Base-by-base conservation (phyloP, 1,139 yeast species). In the Meyerozyma carpophila region DNA sequence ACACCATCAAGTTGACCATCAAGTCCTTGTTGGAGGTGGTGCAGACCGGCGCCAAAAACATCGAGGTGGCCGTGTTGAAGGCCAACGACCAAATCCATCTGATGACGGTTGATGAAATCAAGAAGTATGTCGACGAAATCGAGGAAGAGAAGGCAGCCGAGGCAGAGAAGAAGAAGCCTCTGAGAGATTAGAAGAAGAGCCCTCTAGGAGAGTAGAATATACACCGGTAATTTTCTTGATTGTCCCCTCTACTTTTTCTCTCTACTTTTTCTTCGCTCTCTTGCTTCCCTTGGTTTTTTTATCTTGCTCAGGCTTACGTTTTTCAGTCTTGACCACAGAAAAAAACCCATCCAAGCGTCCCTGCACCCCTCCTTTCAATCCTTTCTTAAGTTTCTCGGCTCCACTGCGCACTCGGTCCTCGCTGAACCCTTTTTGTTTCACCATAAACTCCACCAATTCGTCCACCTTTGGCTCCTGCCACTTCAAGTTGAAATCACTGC, bases 21-120 rank as follows among this genome's bases (percentile, higher is more conserved):
- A 88, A 87, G 69, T 82, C 95, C 24, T 75, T 93, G 57, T 76
- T 93, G 56, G 98, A 93, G 65, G 98, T 93, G 43, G 98, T 93
- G 26, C 98, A 94, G 68, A 91, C 98, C 3, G 98, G 98, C 34
- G 95, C 97, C 38, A 87, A 89, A 62, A 93, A 93, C 64, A 90
- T 93, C 60, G 99, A 93, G 65, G 83, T 93, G 45, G 86, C 95
- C 11, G 84, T 94, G 40, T 81, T 93, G 77, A 80, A 79, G 52
- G 87, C 97, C 29, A 80, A 79, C 47, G 71, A 75, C 52, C 58
- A 63, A 39, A 76, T 82, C 52, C 65, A 73, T 50, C 69, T 74
- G 47, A 73, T 86, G 62, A 71, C 81, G 26, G 77, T 81, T 45
- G 96, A 87, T 27, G 88, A 84, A 53, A 82, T 94, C 52, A 86